Conservation (phyloP, 1,139 yeast species). For the Kluyveromyces sp. region DNA sequence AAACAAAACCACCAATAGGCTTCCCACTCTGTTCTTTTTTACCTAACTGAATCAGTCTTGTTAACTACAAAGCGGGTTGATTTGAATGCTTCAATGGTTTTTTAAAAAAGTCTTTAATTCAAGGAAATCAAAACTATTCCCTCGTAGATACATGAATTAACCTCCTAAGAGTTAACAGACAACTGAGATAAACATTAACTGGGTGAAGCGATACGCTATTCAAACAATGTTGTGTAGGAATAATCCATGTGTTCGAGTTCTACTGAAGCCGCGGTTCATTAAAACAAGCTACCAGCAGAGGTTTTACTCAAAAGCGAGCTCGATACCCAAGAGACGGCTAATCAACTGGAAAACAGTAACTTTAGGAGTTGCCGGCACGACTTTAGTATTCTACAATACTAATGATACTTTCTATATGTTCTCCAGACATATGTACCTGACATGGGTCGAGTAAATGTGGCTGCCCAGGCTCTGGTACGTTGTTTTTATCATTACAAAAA, state of each 20-base stretch:
- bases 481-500: constrained; percentile 61
- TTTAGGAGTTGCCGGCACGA: constrained; percentile 8
- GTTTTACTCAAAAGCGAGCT: constrained; percentile 1
- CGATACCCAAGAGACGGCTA: not conserved
- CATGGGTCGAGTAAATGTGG: constrained; percentile 56
- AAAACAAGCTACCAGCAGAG: constrained; percentile 1
- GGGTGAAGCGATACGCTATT: too few species aligned
- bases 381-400: constrained; percentile 29
- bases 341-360: constrained; percentile 7
- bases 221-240: not conserved
- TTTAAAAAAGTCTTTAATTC: too few species aligned
- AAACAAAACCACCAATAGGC: too few species aligned
- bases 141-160: too few species aligned
- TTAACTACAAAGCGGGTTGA: too few species aligned
- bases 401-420: constrained; percentile 35
- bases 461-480: constrained; percentile 51
- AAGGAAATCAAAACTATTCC: too few species aligned
- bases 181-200: too few species aligned
- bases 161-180: too few species aligned
- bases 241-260: not conserved
- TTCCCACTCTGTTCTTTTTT: too few species aligned
- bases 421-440: constrained; percentile 29
- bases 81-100: too few species aligned
- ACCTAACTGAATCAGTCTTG: too few species aligned
- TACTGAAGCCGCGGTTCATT: not conserved